These are phyloP conservation scores for Rhizopogon rudus DNA, from an alignment of 768 basidiomycete genomes.

Conservation along the genomic window DNA sequence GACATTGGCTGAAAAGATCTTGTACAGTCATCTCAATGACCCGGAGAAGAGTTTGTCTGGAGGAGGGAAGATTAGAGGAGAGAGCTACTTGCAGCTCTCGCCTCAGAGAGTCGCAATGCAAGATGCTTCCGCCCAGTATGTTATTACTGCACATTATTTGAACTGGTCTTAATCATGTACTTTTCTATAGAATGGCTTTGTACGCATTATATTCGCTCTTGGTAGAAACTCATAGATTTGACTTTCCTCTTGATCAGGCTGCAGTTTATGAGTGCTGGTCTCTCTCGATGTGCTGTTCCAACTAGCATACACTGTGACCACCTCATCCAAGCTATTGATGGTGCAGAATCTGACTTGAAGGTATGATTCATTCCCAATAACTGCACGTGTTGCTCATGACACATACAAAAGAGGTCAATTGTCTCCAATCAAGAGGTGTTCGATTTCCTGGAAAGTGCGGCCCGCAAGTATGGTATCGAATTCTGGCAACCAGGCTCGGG, in stretches of 20 bases:
- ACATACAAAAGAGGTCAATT: conserved; percentile 60
- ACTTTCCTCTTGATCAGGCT: conserved; percentile 42
- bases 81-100: conserved; percentile 83
- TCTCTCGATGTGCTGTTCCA: conserved; percentile 78
- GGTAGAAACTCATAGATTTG: neutral
- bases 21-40: conserved; percentile 87
- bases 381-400: neutral
- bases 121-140: conserved; percentile 87
- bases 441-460: conserved; percentile 92
- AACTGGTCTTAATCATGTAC: conserved; percentile 8
- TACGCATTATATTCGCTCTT: conserved; percentile 30
- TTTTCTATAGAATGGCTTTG: conserved; percentile 67
- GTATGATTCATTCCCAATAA: conserved; percentile 30
- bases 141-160: conserved; percentile 8
- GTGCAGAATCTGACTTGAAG: conserved; percentile 82
- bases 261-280: conserved; percentile 97
- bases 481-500: conserved; percentile 93
- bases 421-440: conserved; percentile 93
- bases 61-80: conserved; percentile 71
- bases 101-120: conserved; percentile 98
- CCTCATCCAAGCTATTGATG: conserved; percentile 89
- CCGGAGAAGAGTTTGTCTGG: conserved; percentile 66
- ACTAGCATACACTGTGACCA: conserved; percentile 98
- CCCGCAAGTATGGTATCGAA: conserved; percentile 89
- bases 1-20: conserved; percentile 95